A percentile compares a stretch with the other conserved stretches of the same genome.
Conservation (phyloP, 306 rosid species). For the Quercus variabilis region DNA sequence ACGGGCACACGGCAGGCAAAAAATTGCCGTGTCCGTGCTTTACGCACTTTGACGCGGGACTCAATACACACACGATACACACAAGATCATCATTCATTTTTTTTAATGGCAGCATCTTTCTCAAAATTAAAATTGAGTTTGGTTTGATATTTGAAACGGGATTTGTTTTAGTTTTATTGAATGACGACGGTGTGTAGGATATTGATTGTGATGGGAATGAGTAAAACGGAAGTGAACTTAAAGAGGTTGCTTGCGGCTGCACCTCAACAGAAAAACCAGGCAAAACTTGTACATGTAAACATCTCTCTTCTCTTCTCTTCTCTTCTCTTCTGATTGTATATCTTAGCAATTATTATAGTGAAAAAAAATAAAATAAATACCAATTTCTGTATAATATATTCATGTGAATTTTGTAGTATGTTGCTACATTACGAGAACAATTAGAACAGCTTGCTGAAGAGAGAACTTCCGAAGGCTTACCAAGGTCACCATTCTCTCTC, state of each 20-base stretch:
- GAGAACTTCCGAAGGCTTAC: slow-evolving; percentile 72
- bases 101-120: too few species aligned
- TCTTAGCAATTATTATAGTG: neutral
- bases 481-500: slow-evolving; percentile 42
- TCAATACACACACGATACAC: too few species aligned
- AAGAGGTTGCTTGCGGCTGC: slow-evolving; percentile 83
- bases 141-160: neutral
- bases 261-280: slow-evolving; percentile 80
- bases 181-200: slow-evolving; percentile 16
- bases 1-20: too few species aligned
- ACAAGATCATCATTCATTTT: too few species aligned
- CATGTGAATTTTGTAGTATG: slow-evolving; percentile 54
- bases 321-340: neutral
- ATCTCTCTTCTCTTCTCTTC: neutral
- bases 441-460: slow-evolving; percentile 86
- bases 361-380: neutral
- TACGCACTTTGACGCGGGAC: too few species aligned
- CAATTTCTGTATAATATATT: neutral
- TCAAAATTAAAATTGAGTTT: too few species aligned
- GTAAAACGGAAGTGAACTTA: slow-evolving; percentile 83
- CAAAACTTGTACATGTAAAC: slow-evolving; percentile 77
- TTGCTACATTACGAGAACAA: slow-evolving; percentile 81
- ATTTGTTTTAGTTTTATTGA: neutral
- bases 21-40: too few species aligned
- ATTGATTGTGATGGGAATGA: slow-evolving; percentile 50